A percentile compares a stretch with the other conserved stretches of the same genome.
Conservation (phyloP, 345 rosid species). For the Kandelia obovata region DNA sequence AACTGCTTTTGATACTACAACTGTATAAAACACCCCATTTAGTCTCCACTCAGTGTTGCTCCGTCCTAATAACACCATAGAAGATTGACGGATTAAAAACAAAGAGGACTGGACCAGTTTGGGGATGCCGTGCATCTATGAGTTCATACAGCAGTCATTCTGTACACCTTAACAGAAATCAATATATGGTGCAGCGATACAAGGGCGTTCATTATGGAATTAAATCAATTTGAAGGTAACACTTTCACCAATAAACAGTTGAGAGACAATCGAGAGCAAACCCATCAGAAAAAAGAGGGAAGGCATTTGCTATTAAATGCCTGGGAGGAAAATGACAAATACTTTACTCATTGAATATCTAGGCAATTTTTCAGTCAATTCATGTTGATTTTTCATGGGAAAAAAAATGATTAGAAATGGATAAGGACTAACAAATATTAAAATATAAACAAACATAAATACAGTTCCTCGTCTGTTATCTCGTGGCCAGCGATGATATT, state of each 20-base stretch:
- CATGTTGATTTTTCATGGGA: slow-evolving; percentile 14
- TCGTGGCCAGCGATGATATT: slow-evolving; percentile 3
- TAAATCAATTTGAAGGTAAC: not conserved
- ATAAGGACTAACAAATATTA: not conserved
- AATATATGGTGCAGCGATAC: not conserved
- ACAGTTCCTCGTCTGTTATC: slow-evolving; percentile 24
- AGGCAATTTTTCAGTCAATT: slow-evolving; percentile 14
- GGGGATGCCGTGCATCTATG: no score
- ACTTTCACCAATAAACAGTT: not conserved
- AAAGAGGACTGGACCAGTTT: no score
- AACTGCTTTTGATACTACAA: no score
- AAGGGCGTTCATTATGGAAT: not conserved
- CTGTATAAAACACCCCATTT: no score
- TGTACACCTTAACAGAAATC: no score
- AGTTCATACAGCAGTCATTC: no score
- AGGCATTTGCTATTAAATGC: slow-evolving; percentile 13
- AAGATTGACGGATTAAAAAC: no score
- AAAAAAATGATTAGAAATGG: slow-evolving; percentile 2
- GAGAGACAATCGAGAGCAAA: not conserved
- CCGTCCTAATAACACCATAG: no score
- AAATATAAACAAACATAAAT: slow-evolving; percentile 12
- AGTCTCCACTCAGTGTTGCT: no score
- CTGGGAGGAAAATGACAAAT: slow-evolving; percentile 21
- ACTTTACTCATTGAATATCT: slow-evolving; percentile 17
- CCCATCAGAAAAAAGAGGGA: no score